Evolutionary conservation across 768 basidiomycete genomes (phyloP).

Genomic region (Lactifluus volemus): DNA sequence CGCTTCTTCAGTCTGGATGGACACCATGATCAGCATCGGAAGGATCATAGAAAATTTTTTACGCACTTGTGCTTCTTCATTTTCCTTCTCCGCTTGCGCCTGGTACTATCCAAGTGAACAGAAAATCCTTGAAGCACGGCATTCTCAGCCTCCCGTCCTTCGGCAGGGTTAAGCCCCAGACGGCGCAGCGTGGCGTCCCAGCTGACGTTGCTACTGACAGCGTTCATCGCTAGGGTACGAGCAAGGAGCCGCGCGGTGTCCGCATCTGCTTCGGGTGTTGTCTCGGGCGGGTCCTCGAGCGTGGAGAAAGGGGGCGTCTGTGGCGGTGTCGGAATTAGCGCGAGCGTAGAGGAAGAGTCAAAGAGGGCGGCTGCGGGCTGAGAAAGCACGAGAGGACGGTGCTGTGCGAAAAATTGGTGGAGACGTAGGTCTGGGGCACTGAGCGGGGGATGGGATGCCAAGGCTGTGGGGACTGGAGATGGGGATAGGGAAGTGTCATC

Average conservation of each 20-base stretch:
- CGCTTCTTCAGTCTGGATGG: conserved; percentile 73
- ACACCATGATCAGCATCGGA: neutral
- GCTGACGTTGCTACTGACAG: conserved; percentile 48
- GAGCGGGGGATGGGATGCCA: conserved; percentile 44
- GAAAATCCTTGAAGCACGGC: conserved; percentile 53
- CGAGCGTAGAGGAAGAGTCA: conserved; percentile 22
- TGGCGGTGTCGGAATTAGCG: neutral
- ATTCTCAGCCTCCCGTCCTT: conserved; percentile 41
- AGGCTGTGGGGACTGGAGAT: neutral
- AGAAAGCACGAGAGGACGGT: conserved; percentile 64
- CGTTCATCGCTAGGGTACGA: conserved; percentile 59
- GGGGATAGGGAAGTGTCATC: conserved; percentile 6
- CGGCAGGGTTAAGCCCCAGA: conserved; percentile 51
- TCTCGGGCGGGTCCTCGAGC: conserved; percentile 39
- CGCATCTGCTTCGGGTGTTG: conserved; percentile 62
- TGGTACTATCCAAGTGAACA: conserved; percentile 69
- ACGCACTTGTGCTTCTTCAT: conserved; percentile 96
- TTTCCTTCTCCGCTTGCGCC: conserved; percentile 84
- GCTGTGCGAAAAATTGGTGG: conserved; percentile 78
- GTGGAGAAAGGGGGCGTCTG: conserved; percentile 13
- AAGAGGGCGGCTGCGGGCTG: conserved; percentile 53
- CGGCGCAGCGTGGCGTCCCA: conserved; percentile 64
- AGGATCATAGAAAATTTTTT: conserved; percentile 2
- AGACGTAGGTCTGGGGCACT: conserved; percentile 65
- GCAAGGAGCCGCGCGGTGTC: conserved; percentile 76